phyloP scores from a whole-genome alignment of 176 grass and related monocot species.

The Carex littledalei region DNA sequence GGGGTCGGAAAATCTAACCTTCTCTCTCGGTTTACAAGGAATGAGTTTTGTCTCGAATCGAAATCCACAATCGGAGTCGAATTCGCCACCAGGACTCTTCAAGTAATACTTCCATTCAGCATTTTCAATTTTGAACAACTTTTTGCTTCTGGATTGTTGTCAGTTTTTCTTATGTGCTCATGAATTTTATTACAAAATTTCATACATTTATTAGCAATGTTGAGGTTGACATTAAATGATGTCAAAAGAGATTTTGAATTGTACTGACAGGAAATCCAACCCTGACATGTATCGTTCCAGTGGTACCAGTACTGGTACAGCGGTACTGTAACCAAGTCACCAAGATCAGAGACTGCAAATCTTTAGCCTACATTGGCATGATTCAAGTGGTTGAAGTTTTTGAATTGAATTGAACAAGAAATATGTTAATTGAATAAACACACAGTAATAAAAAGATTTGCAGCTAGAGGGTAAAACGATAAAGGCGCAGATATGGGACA shows the following conservation, averaged over 20 bases:
- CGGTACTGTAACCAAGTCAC: background rate
- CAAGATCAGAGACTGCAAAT: background rate
- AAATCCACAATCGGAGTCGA: conserved; percentile 31
- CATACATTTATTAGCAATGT: background rate
- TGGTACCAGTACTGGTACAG: background rate
- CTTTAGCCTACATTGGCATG: background rate
- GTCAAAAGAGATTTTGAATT: background rate
- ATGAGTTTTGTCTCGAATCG: conserved; percentile 28
- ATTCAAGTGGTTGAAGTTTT: background rate
- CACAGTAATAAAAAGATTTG: conserved; percentile 9
- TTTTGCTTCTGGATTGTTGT: background rate
- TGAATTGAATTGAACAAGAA: background rate
- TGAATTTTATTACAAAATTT: background rate
- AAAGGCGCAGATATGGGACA: conserved; percentile 42
- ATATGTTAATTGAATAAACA: background rate
- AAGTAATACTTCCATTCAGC: background rate
- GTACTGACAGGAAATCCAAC: background rate
- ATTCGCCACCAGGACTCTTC: conserved; percentile 24
- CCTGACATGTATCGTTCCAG: background rate
- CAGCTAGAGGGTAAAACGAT: conserved; percentile 27
- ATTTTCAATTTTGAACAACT: background rate
- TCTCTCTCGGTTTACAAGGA: conserved; percentile 26
- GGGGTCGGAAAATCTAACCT: conserved; percentile 21
- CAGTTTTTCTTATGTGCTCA: background rate
- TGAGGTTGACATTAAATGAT: background rate